These are phyloP conservation scores for Ceratocystiopsis sp. DNA, from an alignment of 2,329 filamentous ascomycete genomes.

Conservation along the genomic window DNA sequence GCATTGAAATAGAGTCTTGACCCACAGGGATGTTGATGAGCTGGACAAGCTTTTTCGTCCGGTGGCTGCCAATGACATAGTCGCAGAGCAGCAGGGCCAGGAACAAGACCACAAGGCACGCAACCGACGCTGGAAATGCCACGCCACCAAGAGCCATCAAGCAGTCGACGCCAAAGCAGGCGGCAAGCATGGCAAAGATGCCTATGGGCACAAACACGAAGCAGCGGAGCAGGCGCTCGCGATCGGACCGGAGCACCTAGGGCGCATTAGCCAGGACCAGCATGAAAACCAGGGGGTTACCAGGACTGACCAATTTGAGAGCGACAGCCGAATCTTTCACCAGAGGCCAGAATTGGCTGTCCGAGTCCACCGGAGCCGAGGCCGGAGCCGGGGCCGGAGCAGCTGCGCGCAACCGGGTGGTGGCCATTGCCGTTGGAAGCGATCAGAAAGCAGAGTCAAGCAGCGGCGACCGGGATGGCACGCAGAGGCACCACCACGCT, in stretches of 20 bases:
- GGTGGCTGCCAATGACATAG: slow-evolving; percentile 27
- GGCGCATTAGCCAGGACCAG: too few species aligned
- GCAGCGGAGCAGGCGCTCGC: slow-evolving; percentile 13
- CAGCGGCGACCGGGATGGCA: too few species aligned
- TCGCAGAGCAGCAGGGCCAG: slow-evolving; percentile 30
- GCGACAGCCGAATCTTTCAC: too few species aligned
- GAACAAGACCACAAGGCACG: slow-evolving; percentile 38
- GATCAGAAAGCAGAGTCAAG: too few species aligned
- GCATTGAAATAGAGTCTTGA: not conserved
- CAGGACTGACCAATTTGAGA: too few species aligned
- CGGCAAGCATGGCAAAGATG: slow-evolving; percentile 22
- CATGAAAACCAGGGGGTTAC: too few species aligned
- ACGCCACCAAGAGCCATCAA: slow-evolving; percentile 28
- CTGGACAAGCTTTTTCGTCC: slow-evolving; percentile 28
- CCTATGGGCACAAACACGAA: slow-evolving; percentile 36
- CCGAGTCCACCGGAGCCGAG: too few species aligned
- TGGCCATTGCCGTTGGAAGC: too few species aligned
- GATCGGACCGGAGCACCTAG: slow-evolving; percentile 26
- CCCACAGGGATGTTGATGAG: slow-evolving; percentile 36
- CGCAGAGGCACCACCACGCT: too few species aligned
- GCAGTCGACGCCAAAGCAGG: slow-evolving; percentile 26
- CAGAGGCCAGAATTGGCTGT: too few species aligned
- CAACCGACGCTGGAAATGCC: slow-evolving; percentile 42
- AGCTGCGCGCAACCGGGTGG: too few species aligned
- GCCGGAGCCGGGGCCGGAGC: too few species aligned